Base-by-base conservation (phyloP, 345 rosid genomes). In the Gossypium turneri region DNA sequence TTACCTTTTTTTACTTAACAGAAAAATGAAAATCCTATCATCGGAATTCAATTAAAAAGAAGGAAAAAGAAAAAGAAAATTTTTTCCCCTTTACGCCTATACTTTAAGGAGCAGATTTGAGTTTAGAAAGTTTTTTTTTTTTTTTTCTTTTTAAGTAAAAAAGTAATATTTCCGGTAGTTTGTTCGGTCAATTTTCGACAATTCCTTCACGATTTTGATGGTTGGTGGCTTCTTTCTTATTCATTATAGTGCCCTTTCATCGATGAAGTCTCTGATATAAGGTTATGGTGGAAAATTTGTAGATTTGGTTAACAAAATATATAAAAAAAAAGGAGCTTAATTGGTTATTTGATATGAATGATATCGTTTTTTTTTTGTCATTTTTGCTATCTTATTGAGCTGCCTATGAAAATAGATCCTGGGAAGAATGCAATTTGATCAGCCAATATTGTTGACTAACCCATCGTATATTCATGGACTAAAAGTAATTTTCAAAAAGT, bases 111-210 rank as follows among this genome's bases (percentile, higher is more conserved):
- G 57, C 16, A 7, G 68, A 73, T 59, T 59, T 73, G 76, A 41
- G 76, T 22, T 25, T 60, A 45, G 25, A 47, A 73, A 73, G 58
- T 25, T 24, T n/a, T n/a, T n/a, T n/a, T n/a, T n/a, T n/a, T 1
- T 16, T 48, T 45, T 3, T 45, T 20, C 55, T 20, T 57, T 12
- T 22, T 16, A 8, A 73, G 25, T 51, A n/a, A 52, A 52, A 70
- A 51, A 2, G 17, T 4, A 17, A 29, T 27, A 8, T 51, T 25
- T 27, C 58, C 13, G 9, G 72, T 25, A 3, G 58, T 50, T 24
- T 67, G 57, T 25, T 68, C n/a, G 73, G 72, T 69, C 59, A 70
- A 9, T 29, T 50, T 67, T 45, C 70, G 50, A 55, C 44, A 15
- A 50, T 68, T 67, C 15, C 43, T 67, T 45, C 19, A 2, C 45